Evolutionary conservation across 2,329 filamentous ascomycete species (phyloP), one percentile per base, ranked within the genome.

Genomic region (Nannizziopsis arthrosporioides): DNA sequence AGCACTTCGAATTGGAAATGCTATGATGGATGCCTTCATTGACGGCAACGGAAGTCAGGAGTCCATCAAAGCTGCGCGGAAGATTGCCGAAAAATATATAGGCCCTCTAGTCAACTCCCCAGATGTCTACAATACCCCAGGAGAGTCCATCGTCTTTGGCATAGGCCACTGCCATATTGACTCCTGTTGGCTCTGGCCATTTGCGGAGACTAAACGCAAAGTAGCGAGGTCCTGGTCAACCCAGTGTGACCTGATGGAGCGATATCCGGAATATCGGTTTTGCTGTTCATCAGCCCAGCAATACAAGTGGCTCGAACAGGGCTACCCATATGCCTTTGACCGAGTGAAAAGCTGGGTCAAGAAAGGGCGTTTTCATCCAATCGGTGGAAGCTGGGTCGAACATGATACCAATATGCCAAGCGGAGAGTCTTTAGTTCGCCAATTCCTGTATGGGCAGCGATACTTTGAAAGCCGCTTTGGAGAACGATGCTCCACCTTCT

Each of bases 151-250:
- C 51, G 85, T 96, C 2, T 92, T 80, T 57, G 90, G 81, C 32
- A 90, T 96, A 55, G 92, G 92, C 0, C 87, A 98, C 64, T 98
- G 92, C 58, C 92, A 98, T 66, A 98, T 98, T 56, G 92, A 96
- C 67, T 94, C 84, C 22, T 95, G 90, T 67, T 98, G 92, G 92
- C 74, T 98, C 32, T 98, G 92, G 92, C 92, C 92, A 0, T 98
- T 88, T 78, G 92, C 84, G 8, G 92, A 98, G 71, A 96, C 92
- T 0, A 95, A 93, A 70, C 84, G 92, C 60, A 98, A 98, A 71
- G 84, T 96, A 27, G 89, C 84, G 15, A 80, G 92, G 40, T 95
- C 89, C 8, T 98, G 92, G 92, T 90, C 87, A 1, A 96, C 87
- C 63, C 92, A 98, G 65, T 94, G 89, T 66, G 84, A 94, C 60